phyloP scores from a whole-genome alignment of 2,329 filamentous ascomycete genomes.

The Cryphonectria naterciae region DNA sequence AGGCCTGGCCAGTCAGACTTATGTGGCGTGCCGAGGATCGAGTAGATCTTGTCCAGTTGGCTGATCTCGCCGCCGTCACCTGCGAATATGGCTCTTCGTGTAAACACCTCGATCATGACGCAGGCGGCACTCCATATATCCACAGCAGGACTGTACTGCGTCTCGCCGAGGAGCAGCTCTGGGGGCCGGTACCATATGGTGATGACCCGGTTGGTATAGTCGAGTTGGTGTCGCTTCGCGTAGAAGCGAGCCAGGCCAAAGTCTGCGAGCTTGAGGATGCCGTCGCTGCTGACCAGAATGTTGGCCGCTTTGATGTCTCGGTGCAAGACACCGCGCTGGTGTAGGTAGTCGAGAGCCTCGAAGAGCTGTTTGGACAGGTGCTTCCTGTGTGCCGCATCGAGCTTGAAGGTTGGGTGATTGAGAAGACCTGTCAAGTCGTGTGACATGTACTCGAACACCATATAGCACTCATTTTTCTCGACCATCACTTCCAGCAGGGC shows the following conservation, averaged over 20 bases:
- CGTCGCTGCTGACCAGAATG: slow-evolving; percentile 88
- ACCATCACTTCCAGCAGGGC: slow-evolving; percentile 93
- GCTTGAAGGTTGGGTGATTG: slow-evolving; percentile 89
- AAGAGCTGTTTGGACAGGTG: slow-evolving; percentile 92
- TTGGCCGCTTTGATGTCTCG: slow-evolving; percentile 99
- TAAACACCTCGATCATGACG: slow-evolving; percentile 96
- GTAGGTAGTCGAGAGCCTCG: slow-evolving; percentile 90
- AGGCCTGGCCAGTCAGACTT: slow-evolving; percentile 85
- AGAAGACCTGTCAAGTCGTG: slow-evolving; percentile 94
- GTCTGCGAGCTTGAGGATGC: slow-evolving; percentile 89
- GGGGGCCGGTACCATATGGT: slow-evolving; percentile 98
- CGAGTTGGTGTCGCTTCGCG: slow-evolving; percentile 85
- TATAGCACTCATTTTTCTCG: slow-evolving; percentile 97
- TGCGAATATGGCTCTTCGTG: slow-evolving; percentile 88
- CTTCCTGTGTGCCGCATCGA: slow-evolving; percentile 87
- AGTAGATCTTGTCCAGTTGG: slow-evolving; percentile 96
- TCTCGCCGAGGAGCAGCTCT: slow-evolving; percentile 88
- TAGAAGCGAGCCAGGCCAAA: slow-evolving; percentile 97
- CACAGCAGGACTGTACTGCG: slow-evolving; percentile 84
- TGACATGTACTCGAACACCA: slow-evolving; percentile 98
- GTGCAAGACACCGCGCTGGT: slow-evolving; percentile 90
- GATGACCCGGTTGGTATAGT: slow-evolving; percentile 98
- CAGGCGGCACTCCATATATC: slow-evolving; percentile 98
- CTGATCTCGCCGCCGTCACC: slow-evolving; percentile 95
- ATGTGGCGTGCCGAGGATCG: slow-evolving; percentile 85